These are phyloP conservation scores for Neurospora sp. DNA, from an alignment of 495 filamentous ascomycete genomes.

Conservation along the genomic window DNA sequence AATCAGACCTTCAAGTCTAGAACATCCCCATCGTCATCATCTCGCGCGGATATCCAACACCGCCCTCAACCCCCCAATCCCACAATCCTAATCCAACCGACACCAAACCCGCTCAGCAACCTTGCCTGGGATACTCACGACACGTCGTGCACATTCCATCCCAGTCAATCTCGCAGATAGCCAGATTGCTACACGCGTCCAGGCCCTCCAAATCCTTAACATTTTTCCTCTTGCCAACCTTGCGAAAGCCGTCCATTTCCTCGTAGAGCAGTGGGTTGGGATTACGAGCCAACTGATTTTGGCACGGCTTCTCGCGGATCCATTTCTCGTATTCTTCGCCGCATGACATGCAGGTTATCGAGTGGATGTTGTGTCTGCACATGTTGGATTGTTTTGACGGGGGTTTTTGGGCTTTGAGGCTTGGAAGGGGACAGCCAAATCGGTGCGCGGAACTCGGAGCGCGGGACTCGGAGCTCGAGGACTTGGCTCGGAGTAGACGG, in stretches of 20 bases:
- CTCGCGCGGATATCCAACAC: neutral
- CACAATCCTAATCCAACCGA: neutral
- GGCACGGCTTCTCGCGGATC: neutral
- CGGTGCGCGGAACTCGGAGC: neutral
- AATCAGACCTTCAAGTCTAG: neutral
- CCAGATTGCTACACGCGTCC: neutral
- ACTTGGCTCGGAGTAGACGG: neutral
- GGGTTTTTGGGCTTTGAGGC: neutral
- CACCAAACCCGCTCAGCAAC: neutral
- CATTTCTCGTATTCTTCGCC: neutral
- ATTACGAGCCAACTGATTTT: neutral
- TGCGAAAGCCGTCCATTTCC: neutral
- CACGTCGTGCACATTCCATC: neutral
- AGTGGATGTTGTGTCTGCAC: neutral
- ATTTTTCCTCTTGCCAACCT: neutral
- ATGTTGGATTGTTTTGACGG: neutral
- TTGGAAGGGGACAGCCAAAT: neutral
- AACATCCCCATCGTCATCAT: neutral
- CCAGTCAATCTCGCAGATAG: neutral
- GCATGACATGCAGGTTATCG: neutral
- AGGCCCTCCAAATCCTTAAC: too few relatives aligned
- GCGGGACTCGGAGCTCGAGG: neutral
- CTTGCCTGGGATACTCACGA: neutral
- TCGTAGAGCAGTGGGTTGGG: neutral
- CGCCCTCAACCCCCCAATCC: neutral